phyloP scores from a whole-genome alignment of 2,329 filamentous ascomycete genomes.

The Conoideocrella luteorostrata region DNA sequence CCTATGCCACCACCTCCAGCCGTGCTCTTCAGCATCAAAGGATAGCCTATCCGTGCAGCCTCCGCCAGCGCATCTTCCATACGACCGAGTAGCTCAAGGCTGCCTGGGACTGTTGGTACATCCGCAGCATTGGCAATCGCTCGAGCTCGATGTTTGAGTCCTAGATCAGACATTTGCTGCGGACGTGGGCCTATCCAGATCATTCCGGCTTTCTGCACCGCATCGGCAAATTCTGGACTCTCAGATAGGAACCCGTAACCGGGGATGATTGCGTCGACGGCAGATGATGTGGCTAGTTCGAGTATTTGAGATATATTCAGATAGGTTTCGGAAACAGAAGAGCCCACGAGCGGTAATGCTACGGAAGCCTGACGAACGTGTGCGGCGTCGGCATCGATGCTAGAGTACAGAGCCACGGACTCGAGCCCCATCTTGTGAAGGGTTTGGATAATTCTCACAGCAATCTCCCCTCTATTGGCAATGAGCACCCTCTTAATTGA shows the following conservation, averaged over 20 bases:
- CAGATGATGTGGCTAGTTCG: conserved; percentile 38
- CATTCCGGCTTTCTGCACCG: conserved; percentile 46
- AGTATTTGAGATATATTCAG: conserved; percentile 59
- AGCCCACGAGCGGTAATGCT: conserved; percentile 56
- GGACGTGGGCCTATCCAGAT: conserved; percentile 54
- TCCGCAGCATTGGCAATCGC: conserved; percentile 22
- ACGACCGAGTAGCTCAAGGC: conserved; percentile 18
- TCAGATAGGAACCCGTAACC: conserved; percentile 64
- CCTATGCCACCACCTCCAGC: conserved; percentile 42
- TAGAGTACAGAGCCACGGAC: conserved; percentile 66
- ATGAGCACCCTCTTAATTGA: conserved; percentile 43
- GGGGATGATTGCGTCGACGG: conserved; percentile 54
- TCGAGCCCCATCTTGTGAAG: conserved; percentile 60
- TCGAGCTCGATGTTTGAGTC: conserved; percentile 31
- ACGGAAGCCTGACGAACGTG: conserved; percentile 64
- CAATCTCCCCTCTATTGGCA: conserved; percentile 71
- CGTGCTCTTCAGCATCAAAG: conserved; percentile 42
- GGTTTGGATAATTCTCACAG: conserved; percentile 63
- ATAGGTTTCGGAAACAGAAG: conserved; percentile 42
- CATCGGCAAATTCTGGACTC: conserved; percentile 53
- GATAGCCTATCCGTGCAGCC: conserved; percentile 25
- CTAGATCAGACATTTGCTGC: conserved; percentile 31
- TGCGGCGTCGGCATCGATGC: conserved; percentile 52
- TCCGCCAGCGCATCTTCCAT: conserved; percentile 18
- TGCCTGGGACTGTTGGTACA: conserved; percentile 30